Conservation (phyloP, 2,329 filamentous ascomycete species). For the Penicillium sp. region DNA sequence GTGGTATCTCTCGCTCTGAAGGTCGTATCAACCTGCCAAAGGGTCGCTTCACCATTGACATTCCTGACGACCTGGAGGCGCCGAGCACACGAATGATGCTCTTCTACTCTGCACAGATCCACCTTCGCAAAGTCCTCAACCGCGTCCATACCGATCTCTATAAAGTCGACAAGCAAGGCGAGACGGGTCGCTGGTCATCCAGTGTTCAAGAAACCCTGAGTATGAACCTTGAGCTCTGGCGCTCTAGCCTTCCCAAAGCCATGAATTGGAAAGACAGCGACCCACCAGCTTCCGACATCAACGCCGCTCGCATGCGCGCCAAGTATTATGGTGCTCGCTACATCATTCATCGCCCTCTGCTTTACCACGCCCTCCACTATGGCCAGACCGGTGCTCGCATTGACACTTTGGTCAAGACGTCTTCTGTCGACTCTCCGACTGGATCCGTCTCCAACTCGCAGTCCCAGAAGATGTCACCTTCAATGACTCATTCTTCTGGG, state of each 20-base stretch:
- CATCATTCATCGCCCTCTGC: constrained; percentile 81
- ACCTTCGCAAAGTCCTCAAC: constrained; percentile 59
- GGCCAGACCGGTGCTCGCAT: constrained; percentile 42
- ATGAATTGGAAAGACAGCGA: constrained; percentile 70
- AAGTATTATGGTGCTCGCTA: constrained; percentile 95
- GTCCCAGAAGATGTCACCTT: constrained; percentile 41
- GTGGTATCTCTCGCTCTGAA: constrained; percentile 57
- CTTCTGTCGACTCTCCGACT: constrained; percentile 36
- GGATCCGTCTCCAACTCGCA: constrained; percentile 30
- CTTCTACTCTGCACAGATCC: constrained; percentile 64
- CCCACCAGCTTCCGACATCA: constrained; percentile 71
- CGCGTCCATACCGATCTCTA: constrained; percentile 59
- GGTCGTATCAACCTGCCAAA: constrained; percentile 45
- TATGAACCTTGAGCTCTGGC: constrained; percentile 57
- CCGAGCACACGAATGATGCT: constrained; percentile 51
- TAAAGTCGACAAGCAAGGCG: constrained; percentile 42
- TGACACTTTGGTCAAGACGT: constrained; percentile 10
- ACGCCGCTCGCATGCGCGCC: constrained; percentile 79
- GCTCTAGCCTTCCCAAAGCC: constrained; percentile 48
- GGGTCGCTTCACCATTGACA: constrained; percentile 35
- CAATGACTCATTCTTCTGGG: constrained; percentile 29
- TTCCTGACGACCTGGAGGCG: constrained; percentile 35
- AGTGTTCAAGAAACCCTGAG: constrained; percentile 45
- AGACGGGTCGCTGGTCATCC: constrained; percentile 36
- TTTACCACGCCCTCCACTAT: constrained; percentile 61